Conservation (phyloP, 768 basidiomycete genomes). For the Tubosaeta brunneosetosa region DNA sequence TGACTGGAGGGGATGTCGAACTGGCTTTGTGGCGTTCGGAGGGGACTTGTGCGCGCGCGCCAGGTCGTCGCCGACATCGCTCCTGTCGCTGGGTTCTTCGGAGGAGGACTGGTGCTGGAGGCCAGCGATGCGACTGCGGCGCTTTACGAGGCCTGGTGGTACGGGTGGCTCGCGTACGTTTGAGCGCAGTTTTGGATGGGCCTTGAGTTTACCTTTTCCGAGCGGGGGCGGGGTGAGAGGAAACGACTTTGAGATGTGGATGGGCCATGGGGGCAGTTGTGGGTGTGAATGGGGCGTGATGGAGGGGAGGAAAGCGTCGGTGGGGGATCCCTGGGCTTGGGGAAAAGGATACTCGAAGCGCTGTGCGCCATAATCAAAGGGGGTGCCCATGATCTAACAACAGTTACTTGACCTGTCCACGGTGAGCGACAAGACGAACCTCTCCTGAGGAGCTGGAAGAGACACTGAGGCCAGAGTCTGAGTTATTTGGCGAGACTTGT, state of each 20-base stretch:
- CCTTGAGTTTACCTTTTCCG: slow-evolving; percentile 19
- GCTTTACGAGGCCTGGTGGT: slow-evolving; percentile 29
- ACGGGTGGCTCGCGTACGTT: slow-evolving; percentile 29
- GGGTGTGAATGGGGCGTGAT: slow-evolving; percentile 21
- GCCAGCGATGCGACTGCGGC: slow-evolving; percentile 19
- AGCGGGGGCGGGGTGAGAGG: slow-evolving; percentile 28
- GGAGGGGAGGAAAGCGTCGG: slow-evolving; percentile 22
- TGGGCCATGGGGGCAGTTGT: slow-evolving; percentile 23
- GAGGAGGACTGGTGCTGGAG: slow-evolving; percentile 15
- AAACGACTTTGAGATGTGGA: slow-evolving; percentile 28
- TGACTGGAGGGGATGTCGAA: background rate
- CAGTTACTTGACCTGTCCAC: background rate
- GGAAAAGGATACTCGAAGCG: slow-evolving; percentile 33
- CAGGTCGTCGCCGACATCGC: slow-evolving; percentile 21
- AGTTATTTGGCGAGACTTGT: slow-evolving; percentile 11
- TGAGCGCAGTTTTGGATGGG: slow-evolving; percentile 29
- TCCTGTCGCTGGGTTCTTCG: slow-evolving; percentile 28
- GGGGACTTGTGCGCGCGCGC: slow-evolving; percentile 2
- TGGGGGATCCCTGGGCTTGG: slow-evolving; percentile 26
- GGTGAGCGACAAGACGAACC: slow-evolving; percentile 9
- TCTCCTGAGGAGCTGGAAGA: slow-evolving; percentile 30
- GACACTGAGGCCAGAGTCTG: slow-evolving; percentile 29
- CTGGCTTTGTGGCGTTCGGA: background rate
- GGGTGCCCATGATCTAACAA: slow-evolving; percentile 30
- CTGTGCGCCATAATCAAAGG: slow-evolving; percentile 31